Evolutionary conservation across 2,329 filamentous ascomycete genomes (phyloP), one percentile per base, ranked within the genome.

Genomic region (Aspergillus floridensis): DNA sequence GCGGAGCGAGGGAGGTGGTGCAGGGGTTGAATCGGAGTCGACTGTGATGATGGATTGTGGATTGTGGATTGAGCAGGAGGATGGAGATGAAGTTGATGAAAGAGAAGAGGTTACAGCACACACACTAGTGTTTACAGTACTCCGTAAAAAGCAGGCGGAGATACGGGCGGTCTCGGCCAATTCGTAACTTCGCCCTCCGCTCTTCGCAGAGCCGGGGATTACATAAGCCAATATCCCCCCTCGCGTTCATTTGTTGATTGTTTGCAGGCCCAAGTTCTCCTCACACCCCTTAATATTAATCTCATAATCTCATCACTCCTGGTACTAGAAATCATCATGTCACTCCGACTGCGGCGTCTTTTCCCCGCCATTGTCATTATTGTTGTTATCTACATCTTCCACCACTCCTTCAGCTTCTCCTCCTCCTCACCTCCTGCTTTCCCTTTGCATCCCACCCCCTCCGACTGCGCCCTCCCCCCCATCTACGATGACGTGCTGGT

Each of bases 1-100:
- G 79, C 14, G 83, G 56, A 5, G 24, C 26, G 2, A 7, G 31
- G 56, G 38, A 53, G 50, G 31, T 32, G 38, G 38, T 49, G 19
- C 32, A 53, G 21, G 21, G 56, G 44, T 12, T 53, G 44, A 32
- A 32, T 16, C 41, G 49, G n/a, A 26, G 31, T 4, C 11, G 32
- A 14, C 1, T 55, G 53, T 55, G 26, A 29, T 29, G 26, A 22
- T 24, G 1, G 8, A 29, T 14, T 5, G 16, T n/a, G 11, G 29
- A 46, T n/a, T n/a, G n/a, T n/a, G 29, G 14, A 3, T 21, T 4
- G 12, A 5, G 14, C 14, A 2, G 22, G 22, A 22, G 21, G 6
- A 10, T 29, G 3, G 7, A 29, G 7, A 10, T 10, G 7, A 29
- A 29, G 7, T 10, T 29, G 26, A 5, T 35, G 32, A 10, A 35